Conservation (phyloP, 2,329 filamentous ascomycete genomes). For the Aspergillus costaricaensis region DNA sequence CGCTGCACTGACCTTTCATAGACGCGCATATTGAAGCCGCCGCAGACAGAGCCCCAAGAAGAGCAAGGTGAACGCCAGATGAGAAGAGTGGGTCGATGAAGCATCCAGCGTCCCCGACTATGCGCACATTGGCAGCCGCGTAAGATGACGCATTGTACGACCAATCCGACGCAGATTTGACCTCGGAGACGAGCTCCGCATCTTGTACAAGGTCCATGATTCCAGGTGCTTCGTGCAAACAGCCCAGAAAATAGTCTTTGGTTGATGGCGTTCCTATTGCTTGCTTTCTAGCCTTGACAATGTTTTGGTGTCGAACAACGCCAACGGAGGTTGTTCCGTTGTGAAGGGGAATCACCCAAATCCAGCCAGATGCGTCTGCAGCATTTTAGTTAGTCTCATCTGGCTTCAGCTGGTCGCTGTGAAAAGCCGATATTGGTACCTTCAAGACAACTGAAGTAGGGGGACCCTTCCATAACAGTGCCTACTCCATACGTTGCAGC, state of each 20-base stretch:
- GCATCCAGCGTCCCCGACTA: constrained; percentile 51
- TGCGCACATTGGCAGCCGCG: constrained; percentile 42
- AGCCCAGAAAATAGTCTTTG: background rate
- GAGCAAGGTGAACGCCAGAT: constrained; percentile 51
- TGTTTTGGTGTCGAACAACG: constrained; percentile 13
- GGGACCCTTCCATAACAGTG: constrained; percentile 7
- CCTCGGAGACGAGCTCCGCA: constrained; percentile 36
- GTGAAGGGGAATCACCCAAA: background rate
- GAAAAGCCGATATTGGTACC: background rate
- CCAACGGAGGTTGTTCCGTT: background rate
- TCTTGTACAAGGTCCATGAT: constrained; percentile 34
- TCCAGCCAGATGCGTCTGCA: background rate
- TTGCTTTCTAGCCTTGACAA: constrained; percentile 13
- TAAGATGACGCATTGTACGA: constrained; percentile 52
- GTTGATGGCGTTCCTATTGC: background rate
- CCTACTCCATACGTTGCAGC: constrained; percentile 11
- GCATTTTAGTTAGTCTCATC: background rate
- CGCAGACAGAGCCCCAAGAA: constrained; percentile 48
- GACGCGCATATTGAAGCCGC: constrained; percentile 48
- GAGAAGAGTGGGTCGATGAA: constrained; percentile 56
- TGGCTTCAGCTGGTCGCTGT: background rate
- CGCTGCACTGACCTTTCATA: constrained; percentile 41
- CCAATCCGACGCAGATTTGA: constrained; percentile 51
- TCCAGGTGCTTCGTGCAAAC: constrained; percentile 22
- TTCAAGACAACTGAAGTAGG: constrained; percentile 17